phyloP scores from a whole-genome alignment of 805 yeast species.

The Cyberlindnera saturnus region DNA sequence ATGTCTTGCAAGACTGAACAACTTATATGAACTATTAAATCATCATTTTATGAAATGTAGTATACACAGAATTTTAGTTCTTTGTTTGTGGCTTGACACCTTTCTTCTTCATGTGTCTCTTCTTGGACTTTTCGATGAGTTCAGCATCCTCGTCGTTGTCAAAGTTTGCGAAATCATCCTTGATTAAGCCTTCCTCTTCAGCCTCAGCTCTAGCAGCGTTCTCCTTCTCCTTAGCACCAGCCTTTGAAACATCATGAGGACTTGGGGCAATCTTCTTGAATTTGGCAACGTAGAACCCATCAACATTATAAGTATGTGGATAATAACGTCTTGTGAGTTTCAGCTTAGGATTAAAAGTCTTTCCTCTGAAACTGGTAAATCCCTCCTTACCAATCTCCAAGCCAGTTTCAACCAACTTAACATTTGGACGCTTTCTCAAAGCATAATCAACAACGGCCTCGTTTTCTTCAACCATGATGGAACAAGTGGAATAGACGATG shows the following conservation, averaged over 20 bases:
- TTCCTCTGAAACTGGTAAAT: constrained; percentile 89
- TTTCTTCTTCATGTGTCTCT: constrained; percentile 56
- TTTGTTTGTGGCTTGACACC: constrained; percentile 59
- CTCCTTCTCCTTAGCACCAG: constrained; percentile 87
- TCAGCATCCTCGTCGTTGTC: constrained; percentile 70
- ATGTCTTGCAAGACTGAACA: constrained; percentile 6
- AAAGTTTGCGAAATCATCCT: constrained; percentile 81
- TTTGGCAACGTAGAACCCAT: constrained; percentile 97
- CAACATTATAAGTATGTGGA: constrained; percentile 98
- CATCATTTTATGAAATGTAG: constrained; percentile 2
- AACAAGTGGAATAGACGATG: constrained; percentile 96
- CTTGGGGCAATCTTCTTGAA: constrained; percentile 87
- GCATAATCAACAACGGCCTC: constrained; percentile 99
- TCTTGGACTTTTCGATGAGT: constrained; percentile 63
- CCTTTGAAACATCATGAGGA: constrained; percentile 77
- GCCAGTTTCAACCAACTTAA: constrained; percentile 87
- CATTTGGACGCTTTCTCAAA: constrained; percentile 91
- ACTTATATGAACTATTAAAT: background rate
- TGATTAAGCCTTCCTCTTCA: constrained; percentile 69
- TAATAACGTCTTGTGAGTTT: constrained; percentile 89
- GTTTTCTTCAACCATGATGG: constrained; percentile 96
- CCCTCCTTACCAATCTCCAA: constrained; percentile 94
- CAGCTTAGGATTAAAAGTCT: constrained; percentile 72
- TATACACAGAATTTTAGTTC: constrained; percentile 13
- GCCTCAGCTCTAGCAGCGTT: constrained; percentile 74